Evolutionary conservation across 2,329 filamentous ascomycete species (phyloP).

Genomic region (Penicillium sp.): DNA sequence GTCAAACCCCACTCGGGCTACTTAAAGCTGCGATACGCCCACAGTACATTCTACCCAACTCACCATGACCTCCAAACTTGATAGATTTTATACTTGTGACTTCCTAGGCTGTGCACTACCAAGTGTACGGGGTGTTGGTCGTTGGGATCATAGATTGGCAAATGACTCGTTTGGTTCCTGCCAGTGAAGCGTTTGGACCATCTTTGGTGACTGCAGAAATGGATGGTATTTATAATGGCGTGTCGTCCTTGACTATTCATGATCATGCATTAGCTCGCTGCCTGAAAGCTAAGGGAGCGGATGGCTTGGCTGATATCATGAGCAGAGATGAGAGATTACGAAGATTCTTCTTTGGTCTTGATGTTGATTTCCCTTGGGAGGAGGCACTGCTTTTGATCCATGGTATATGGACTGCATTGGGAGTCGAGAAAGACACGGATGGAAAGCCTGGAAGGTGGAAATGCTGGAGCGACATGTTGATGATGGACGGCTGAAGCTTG

Average conservation of each 20-base stretch:
- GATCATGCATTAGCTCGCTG: constrained; percentile 9
- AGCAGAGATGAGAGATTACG: constrained; percentile 7
- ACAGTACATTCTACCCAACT: background rate
- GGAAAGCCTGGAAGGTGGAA: constrained; percentile 7
- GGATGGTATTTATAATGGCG: constrained; percentile 7
- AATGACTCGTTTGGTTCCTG: constrained; percentile 22
- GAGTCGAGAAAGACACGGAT: constrained; percentile 3
- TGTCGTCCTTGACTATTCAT: constrained; percentile 8
- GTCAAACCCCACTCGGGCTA: background rate
- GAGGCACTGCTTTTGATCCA: constrained; percentile 4
- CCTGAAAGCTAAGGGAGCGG: constrained; percentile 6
- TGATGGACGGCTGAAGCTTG: background rate
- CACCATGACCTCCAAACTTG: constrained; percentile 1
- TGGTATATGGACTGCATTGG: constrained; percentile 12
- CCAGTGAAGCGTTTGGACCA: constrained; percentile 10
- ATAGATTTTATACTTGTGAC: constrained; percentile 9
- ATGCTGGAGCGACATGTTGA: constrained; percentile 5
- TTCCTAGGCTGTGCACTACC: background rate
- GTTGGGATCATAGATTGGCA: constrained; percentile 48
- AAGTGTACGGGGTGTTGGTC: constrained; percentile 3
- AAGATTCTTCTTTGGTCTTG: constrained; percentile 14
- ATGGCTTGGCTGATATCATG: constrained; percentile 9
- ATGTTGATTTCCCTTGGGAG: constrained; percentile 9
- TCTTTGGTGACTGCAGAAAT: constrained; percentile 13
- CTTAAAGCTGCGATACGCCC: background rate